Evolutionary conservation across 1,139 yeast genomes (phyloP), one percentile per base, ranked within the genome.

Genomic region (Magnusiomyces paraingens): DNA sequence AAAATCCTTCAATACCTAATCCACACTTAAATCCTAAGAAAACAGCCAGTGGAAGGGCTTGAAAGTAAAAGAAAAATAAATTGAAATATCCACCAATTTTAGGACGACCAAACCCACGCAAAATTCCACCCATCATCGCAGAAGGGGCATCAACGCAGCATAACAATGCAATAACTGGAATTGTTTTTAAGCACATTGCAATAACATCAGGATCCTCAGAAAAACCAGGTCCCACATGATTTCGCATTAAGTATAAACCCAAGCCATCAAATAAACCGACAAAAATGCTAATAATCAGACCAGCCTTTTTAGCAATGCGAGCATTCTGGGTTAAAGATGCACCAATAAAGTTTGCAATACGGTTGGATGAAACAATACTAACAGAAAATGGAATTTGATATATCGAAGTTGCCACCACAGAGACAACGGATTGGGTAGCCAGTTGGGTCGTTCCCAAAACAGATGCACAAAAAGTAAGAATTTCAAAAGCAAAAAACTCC

Each of bases 351-450:
- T 85, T 88, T 45, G 96, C 96, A 50, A 89, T 84, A 70, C 97
- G 76, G 0, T 96, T 89, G 0, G 95, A 84, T 0, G 91, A 77
- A 0, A 95, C 95, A 50, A 89, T 89, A 44, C 95, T 84, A 2
- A 88, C 81, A 0, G 96, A 93, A 74, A 89, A 90, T 14, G 96
- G 96, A 14, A 87, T 77, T 85, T 88, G 89, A 63, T 86, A 90
- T 0, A 89, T 73, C 52, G 89, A 72, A 1, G 94, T 84, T 0
- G 91, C 91, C 51, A 88, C 76, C 2, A 94, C 84, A 3, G 94
- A 83, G 0, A 87, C 83, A 0, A 95, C 91, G 49, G 95, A 84
- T 68, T 90, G 96, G 0, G 96, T 93, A 0, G 96, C 96, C 60
- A 90, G 72, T 52, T 86, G 87, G 2, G 80, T 77, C 0, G 95